Evolutionary conservation across 2,329 filamentous ascomycete species (phyloP).

Genomic region (Cryphonectria naterciae): DNA sequence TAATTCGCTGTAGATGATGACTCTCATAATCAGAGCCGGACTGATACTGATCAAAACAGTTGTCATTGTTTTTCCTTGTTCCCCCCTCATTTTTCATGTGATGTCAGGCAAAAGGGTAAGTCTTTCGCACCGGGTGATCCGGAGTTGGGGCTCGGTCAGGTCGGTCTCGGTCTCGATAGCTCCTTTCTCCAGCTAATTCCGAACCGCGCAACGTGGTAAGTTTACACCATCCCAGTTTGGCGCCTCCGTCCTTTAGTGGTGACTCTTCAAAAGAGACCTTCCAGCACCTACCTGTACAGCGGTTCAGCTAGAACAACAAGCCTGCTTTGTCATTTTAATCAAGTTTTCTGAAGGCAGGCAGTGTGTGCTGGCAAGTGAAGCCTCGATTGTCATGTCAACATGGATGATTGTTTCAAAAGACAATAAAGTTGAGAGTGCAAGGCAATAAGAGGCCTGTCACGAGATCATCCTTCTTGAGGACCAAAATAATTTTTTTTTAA

Average conservation of each 20-base stretch:
- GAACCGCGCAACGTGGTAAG: neutral
- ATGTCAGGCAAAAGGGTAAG: neutral
- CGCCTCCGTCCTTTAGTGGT: neutral
- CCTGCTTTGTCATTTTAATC: neutral
- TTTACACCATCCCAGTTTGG: neutral
- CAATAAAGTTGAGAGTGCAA: neutral
- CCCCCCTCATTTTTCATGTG: too few relatives aligned
- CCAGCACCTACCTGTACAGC: neutral
- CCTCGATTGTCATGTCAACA: neutral
- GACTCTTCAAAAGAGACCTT: neutral
- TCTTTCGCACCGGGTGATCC: neutral
- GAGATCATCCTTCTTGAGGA: neutral
- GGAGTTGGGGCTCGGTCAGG: neutral
- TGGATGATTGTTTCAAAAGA: neutral
- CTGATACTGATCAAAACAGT: neutral
- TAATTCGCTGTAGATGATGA: neutral
- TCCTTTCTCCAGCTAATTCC: constrained; percentile 7
- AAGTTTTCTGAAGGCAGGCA: neutral
- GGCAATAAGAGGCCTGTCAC: neutral
- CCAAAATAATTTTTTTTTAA: neutral
- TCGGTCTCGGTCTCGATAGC: neutral
- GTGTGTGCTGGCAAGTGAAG: too few relatives aligned
- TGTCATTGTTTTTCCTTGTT: too few relatives aligned
- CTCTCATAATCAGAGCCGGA: neutral
- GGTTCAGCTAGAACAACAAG: neutral